Evolutionary conservation across 139 green algal species (phyloP).

Genomic region (Picochlorum costavermella): DNA sequence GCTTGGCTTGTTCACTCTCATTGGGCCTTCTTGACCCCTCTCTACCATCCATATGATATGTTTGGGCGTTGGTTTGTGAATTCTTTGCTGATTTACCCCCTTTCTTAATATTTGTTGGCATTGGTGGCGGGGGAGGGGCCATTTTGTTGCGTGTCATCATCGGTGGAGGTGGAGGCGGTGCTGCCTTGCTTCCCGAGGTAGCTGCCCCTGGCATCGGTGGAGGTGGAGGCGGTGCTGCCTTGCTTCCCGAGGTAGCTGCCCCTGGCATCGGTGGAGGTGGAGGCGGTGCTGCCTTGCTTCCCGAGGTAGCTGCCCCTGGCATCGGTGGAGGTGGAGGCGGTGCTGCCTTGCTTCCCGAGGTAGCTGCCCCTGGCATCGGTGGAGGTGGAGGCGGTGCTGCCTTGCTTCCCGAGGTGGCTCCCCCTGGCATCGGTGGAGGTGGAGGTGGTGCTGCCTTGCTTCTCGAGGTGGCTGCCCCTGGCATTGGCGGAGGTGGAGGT

Average conservation of each 20-base stretch:
- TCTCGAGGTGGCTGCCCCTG: no score
- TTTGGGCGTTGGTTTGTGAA: neutral
- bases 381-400: constrained; percentile 22
- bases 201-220: constrained; percentile 33
- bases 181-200: neutral
- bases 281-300: constrained; percentile 10
- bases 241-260: constrained; percentile 6
- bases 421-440: no score
- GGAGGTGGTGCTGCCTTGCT: no score
- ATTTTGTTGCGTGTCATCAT: neutral
- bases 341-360: constrained; percentile 16
- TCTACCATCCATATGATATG: neutral
- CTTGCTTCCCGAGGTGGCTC: constrained; percentile 16
- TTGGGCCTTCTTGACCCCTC: neutral
- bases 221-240: constrained; percentile 17
- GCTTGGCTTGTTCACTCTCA: neutral
- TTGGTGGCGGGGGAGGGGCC: constrained; percentile 7
- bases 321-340: constrained; percentile 30
- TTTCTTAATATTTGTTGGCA: neutral
- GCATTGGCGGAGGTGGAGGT: no score
- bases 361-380: constrained; percentile 1
- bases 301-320: constrained; percentile 19
- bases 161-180: constrained; percentile 26
- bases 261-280: constrained; percentile 36
- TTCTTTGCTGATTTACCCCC: neutral